These are phyloP conservation scores for Schoenoplectus tabernaemontani DNA, from an alignment of 202 grass and related monocot species.

Conservation along the genomic window DNA sequence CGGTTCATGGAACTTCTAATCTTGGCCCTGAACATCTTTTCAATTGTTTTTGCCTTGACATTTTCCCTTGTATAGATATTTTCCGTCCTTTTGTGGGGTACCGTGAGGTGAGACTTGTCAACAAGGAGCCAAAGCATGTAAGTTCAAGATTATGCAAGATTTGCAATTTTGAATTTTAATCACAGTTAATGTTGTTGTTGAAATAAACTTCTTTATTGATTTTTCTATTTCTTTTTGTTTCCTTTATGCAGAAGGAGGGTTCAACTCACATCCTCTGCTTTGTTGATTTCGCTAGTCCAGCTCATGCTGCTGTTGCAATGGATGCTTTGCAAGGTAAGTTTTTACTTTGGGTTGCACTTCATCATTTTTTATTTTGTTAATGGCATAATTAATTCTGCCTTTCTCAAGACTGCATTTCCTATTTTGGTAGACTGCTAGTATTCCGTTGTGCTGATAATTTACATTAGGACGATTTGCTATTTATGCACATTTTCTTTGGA, in stretches of 20 bases:
- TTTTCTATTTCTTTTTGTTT: conserved; percentile 14
- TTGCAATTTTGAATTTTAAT: conserved; percentile 9
- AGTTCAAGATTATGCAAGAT: conserved; percentile 32
- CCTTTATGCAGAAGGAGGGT: conserved; percentile 58
- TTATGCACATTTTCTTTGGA: background rate
- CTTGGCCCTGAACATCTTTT: background rate
- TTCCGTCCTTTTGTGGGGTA: conserved; percentile 70
- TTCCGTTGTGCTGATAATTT: background rate
- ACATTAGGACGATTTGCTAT: background rate
- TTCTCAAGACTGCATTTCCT: background rate
- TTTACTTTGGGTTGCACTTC: conserved; percentile 12
- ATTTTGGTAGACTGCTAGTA: background rate
- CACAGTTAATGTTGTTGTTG: background rate
- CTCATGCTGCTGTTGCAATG: conserved; percentile 82
- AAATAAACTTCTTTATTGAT: conserved; percentile 2
- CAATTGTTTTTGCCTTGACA: conserved; percentile 49
- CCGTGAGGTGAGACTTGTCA: conserved; percentile 77
- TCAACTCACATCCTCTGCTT: conserved; percentile 79
- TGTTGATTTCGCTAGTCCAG: conserved; percentile 83
- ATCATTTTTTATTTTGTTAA: conserved; percentile 7
- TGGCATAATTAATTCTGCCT: background rate
- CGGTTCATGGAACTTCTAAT: background rate
- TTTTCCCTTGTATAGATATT: conserved; percentile 60
- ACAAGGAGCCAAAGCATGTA: conserved; percentile 93
- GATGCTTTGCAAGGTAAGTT: conserved; percentile 96